Percentiles rank a stretch among this genome's conserved stretches.
Evolutionary conservation across 352 stramenopile genomes (phyloP).

Genomic region (Globisporangium perplexum): DNA sequence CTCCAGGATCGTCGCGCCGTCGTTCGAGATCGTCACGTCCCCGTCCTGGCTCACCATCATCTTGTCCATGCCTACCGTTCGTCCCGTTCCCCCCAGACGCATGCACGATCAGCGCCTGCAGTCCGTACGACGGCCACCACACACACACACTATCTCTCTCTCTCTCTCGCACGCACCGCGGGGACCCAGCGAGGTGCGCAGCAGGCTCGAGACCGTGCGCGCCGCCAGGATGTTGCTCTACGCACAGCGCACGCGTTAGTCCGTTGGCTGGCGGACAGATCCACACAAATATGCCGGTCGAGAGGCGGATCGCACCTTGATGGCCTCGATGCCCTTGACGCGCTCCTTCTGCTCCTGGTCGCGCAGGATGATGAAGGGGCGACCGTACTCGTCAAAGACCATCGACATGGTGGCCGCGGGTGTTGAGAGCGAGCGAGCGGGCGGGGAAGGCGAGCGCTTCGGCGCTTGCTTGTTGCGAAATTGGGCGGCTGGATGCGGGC

Average conservation of each 20-base stretch:
- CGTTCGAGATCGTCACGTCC: constrained; percentile 99
- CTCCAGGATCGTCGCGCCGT: constrained; percentile 99
- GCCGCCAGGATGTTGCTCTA: constrained; percentile 99
- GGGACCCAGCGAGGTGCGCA: constrained; percentile 97
- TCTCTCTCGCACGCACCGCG: constrained; percentile 90
- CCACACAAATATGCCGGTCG: too few species aligned
- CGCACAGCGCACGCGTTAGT: not conserved
- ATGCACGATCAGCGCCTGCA: too few species aligned
- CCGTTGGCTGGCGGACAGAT: too few species aligned
- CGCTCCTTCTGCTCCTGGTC: constrained; percentile 98
- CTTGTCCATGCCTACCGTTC: constrained; percentile 96
- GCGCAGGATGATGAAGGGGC: constrained; percentile 99
- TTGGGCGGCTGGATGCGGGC: too few species aligned
- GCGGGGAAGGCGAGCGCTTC: too few species aligned
- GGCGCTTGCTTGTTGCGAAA: too few species aligned
- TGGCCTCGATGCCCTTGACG: constrained; percentile 98
- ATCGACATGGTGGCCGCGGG: constrained; percentile 73
- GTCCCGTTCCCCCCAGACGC: too few species aligned
- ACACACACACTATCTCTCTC: too few species aligned
- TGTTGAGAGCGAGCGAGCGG: not conserved
- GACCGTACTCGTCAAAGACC: constrained; percentile 99
- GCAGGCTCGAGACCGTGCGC: constrained; percentile 94
- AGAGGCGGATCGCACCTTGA: constrained; percentile 75
- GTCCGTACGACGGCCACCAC: too few species aligned
- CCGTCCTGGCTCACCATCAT: constrained; percentile 99